Percentiles rank a stretch among this genome's conserved stretches.
phyloP scores from a whole-genome alignment of 2,329 filamentous ascomycete species.

The Aspergillus neoniger region DNA sequence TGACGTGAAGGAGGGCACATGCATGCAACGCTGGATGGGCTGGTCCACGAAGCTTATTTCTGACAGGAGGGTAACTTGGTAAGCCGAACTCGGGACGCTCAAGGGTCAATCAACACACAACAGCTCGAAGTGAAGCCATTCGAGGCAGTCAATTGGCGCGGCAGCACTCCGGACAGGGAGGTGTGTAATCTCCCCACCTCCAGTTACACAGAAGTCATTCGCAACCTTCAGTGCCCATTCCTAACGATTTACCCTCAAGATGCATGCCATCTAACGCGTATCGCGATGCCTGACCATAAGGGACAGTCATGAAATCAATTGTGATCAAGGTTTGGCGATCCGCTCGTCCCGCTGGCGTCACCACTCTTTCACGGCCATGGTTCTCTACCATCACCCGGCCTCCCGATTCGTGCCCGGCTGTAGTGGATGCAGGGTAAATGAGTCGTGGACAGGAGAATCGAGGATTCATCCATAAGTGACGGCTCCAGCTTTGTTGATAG shows the following conservation, averaged over 20 bases:
- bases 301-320: constrained; percentile 7
- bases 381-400: background rate
- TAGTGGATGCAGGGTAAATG: background rate
- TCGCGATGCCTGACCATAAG: background rate
- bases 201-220: background rate
- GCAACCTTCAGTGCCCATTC: background rate
- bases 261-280: background rate
- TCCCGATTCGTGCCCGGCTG: constrained; percentile 1
- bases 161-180: background rate
- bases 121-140: background rate
- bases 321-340: constrained; percentile 1
- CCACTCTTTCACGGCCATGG: constrained; percentile 7
- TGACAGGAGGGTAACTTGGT: background rate
- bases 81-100: background rate
- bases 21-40: constrained; percentile 15
- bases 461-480: background rate
- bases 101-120: background rate
- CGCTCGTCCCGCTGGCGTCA: constrained; percentile 10
- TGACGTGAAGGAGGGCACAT: constrained; percentile 19
- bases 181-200: background rate
- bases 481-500: background rate
- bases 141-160: background rate
- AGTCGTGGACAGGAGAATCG: background rate
- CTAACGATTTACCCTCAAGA: background rate
- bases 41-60: constrained; percentile 16